Base-by-base conservation (phyloP, 1,284 basidiomycete species). In the Puccinia polysora region DNA sequence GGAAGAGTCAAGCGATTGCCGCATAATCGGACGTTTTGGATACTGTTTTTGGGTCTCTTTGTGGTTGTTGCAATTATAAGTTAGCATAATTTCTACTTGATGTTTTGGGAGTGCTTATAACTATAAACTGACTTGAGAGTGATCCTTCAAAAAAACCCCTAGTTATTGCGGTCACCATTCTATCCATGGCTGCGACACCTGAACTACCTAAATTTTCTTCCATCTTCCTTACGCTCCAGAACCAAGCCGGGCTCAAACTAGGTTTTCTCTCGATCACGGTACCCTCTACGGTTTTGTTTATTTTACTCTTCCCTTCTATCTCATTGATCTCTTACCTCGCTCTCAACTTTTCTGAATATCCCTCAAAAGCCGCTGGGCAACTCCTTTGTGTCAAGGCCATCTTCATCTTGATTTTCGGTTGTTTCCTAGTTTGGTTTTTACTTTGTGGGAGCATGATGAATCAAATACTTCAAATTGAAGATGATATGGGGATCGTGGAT, bases 311-410 rank as follows among this genome's bases (percentile, higher is more conserved):
- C 8, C 34, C 49, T 7, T 38, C 49, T 18, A 20, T 65, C 23
- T 53, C 50, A 38, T n/a, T 28, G n/a, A 65, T 65, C 23, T 65
- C 50, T 25, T 65, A 65, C 34, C 64, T 65, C 49, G 64, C 64
- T 14, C 34, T 40, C 6, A 40, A 58, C 15, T 10, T 40, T 40
- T 68, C 65, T 14, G 65, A 53, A 30, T 28, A 45, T n/a, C 50
- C 53, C 28, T 68, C 65, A 20, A 68, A 58, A 58, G 36, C 53
- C 14, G 52, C 50, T 32, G 30, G 32, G 18, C 65, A 56, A 56
- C 5, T 56, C 2, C 36, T 68, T 20, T 28, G 25, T 4, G 25
- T 58, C 14, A 55, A 68, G 50, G 65, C 53, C 25, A 58, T 52
- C 15, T 45, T 68, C 20, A 45, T 58, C 36, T 28, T 68, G 34